phyloP scores from a whole-genome alignment of 2,329 filamentous ascomycete genomes.

The Zymoseptoria pseudotritici region DNA sequence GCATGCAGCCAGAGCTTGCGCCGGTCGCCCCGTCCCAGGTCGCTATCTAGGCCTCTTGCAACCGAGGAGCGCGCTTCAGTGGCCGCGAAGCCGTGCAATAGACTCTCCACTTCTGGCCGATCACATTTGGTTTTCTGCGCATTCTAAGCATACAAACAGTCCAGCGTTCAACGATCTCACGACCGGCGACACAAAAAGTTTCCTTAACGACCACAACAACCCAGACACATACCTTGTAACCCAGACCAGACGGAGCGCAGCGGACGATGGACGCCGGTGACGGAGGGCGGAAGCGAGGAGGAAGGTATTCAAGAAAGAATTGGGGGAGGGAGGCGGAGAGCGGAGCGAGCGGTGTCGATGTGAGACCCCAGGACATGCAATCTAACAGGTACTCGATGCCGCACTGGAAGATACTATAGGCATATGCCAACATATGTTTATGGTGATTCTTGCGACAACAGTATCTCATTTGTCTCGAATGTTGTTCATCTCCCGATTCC shows the following conservation, averaged over 20 bases:
- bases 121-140: constrained; percentile 10
- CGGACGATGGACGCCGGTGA: constrained; percentile 16
- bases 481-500: background rate
- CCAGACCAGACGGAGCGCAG: constrained; percentile 18
- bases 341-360: constrained; percentile 16
- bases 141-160: constrained; percentile 11
- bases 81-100: constrained; percentile 11
- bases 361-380: constrained; percentile 9
- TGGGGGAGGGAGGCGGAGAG: constrained; percentile 16
- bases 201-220: constrained; percentile 25
- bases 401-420: background rate
- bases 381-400: background rate
- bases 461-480: background rate
- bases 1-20: constrained; percentile 34
- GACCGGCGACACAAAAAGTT: constrained; percentile 22
- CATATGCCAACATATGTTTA: background rate
- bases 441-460: background rate
- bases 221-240: constrained; percentile 23
- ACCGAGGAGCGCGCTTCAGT: constrained; percentile 7
- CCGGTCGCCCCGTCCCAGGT: constrained; percentile 37
- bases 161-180: constrained; percentile 25
- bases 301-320: constrained; percentile 21
- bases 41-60: constrained; percentile 33
- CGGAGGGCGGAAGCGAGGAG: constrained; percentile 7
- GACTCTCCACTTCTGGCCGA: constrained; percentile 15